Conservation (phyloP, 768 basidiomycete species). For the Infundibulicybe gibba region DNA sequence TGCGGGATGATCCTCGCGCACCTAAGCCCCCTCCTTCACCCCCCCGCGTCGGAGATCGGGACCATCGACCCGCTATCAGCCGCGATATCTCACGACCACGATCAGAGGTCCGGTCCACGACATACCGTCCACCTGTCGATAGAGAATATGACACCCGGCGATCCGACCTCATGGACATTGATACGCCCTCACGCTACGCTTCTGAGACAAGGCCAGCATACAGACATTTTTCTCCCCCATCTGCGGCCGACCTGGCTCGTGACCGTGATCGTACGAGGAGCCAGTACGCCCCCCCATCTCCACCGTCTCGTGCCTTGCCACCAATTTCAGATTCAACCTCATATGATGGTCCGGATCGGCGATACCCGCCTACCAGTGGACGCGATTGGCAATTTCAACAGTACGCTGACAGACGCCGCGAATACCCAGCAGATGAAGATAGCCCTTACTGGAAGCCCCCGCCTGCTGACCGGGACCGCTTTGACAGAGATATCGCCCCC, state of each 20-base stretch:
- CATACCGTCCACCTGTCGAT: conserved; percentile 36
- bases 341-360: conserved; percentile 29
- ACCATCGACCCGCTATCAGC: conserved; percentile 12
- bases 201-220: conserved; percentile 25
- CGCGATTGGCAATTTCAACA: conserved; percentile 25
- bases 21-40: conserved; percentile 17
- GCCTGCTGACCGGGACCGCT: conserved; percentile 29
- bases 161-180: conserved; percentile 28
- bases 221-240: conserved; percentile 28
- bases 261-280: conserved; percentile 31
- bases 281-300: conserved; percentile 19
- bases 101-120: conserved; percentile 11
- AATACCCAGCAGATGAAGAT: conserved; percentile 29
- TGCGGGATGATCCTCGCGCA: conserved; percentile 28
- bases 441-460: conserved; percentile 31
- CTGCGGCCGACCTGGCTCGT: conserved; percentile 21
- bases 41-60: conserved; percentile 24
- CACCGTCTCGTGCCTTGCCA: conserved; percentile 20
- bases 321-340: conserved; percentile 18
- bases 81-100: conserved; percentile 30
- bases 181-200: conserved; percentile 25
- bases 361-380: conserved; percentile 19
- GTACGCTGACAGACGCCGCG: conserved; percentile 18
- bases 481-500: conserved; percentile 28
- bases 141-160: conserved; percentile 33